Evolutionary conservation across 2,329 filamentous ascomycete species (phyloP), one percentile per base, ranked within the genome.

Genomic region (Macrophomina pseudophaseolina): DNA sequence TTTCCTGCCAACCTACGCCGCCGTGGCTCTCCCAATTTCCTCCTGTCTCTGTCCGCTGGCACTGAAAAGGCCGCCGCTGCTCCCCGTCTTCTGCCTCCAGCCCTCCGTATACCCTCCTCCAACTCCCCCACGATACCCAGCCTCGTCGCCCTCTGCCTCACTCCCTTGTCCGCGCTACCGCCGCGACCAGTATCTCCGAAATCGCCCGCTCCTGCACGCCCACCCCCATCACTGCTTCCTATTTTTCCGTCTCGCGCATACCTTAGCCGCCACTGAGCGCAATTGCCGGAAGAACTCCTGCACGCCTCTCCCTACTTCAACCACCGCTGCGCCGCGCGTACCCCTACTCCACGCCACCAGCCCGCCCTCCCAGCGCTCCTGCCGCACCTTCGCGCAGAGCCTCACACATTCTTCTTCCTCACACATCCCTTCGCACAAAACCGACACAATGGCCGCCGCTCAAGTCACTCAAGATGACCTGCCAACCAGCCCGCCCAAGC

Each of bases 361-460:
- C 42, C 12, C 42, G 8, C 16, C 12, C 16, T n/a, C 16, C 7
- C 42, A 14, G 42, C 42, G 42, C 51, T 58, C 12, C 64, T 52
- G 18, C 44, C 16, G 42, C 59, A 51, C 60, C 33, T 38, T 4
- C 38, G 32, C 52, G 33, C 52, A 35, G 54, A 1, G 51, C 23
- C 48, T 30, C 23, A 9, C 23, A 5, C 53, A 4, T 14, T n/a
- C 35, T 44, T n/a, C 38, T 18, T 32, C 32, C 16, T 5, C 53
- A 42, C 40, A 40, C 48, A 18, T 16, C 7, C 44, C 64, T 12
- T 54, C 42, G n/a, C 52, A 40, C 52, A 49, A 44, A 60, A 1
- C 40, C 28, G 40, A 32, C n/a, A 53, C 64, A 59, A 66, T 66
- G 64, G 64, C 64, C 33, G 49, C 64, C 54, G 64, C 54, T 5